These are phyloP conservation scores for Solanum arcanum DNA, from an alignment of 257 asterid species.

Conservation along the genomic window DNA sequence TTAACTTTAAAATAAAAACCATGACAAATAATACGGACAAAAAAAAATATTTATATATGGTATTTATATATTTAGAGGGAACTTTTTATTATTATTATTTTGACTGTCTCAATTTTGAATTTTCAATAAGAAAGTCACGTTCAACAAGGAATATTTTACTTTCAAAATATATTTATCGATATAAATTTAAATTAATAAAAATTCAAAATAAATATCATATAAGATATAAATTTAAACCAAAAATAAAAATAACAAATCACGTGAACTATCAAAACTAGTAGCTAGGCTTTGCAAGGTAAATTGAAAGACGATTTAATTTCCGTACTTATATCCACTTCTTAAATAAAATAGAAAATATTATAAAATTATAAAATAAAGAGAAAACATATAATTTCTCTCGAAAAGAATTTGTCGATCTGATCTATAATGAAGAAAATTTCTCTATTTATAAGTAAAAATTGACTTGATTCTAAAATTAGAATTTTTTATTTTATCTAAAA, in stretches of 20 bases:
- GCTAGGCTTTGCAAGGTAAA: neutral
- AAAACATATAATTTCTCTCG: accelerated
- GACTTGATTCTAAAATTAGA: too few relatives aligned
- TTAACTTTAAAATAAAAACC: too few relatives aligned
- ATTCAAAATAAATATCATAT: neutral
- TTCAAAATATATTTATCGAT: neutral
- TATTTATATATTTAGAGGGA: too few relatives aligned
- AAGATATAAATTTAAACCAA: neutral
- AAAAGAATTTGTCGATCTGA: too few relatives aligned
- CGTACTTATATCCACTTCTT: neutral
- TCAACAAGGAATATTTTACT: neutral
- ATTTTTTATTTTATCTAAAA: too few relatives aligned
- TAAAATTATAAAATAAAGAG: too few relatives aligned
- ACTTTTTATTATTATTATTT: too few relatives aligned
- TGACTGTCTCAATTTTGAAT: neutral
- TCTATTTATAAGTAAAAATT: too few relatives aligned
- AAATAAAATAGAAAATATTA: neutral
- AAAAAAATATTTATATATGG: too few relatives aligned
- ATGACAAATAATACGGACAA: accelerated
- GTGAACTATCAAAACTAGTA: neutral
- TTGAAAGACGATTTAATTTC: neutral
- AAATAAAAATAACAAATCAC: neutral
- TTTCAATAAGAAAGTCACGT: neutral
- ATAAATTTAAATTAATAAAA: neutral
- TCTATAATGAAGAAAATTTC: too few relatives aligned